A percentile compares a stretch with the other conserved stretches of the same genome.
These are phyloP conservation scores for Symbiodinium pilosum DNA, from an alignment of 73 alveolate species.

Conservation along the genomic window DNA sequence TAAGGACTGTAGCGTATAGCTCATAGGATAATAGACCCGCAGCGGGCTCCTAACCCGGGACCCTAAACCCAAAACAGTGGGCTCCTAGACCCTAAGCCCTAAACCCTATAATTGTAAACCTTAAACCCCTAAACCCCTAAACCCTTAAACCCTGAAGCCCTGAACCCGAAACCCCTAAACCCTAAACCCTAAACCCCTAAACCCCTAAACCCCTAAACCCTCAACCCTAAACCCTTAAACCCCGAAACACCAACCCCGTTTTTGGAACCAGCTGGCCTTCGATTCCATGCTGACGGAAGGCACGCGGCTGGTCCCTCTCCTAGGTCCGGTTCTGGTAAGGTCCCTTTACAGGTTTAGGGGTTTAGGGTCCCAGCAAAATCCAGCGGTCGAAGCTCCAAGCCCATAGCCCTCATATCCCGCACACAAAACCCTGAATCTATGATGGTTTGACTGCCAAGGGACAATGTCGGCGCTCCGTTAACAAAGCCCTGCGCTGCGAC, in stretches of 20 bases:
- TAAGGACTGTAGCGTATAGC: no score
- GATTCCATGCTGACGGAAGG: slow-evolving; percentile 7
- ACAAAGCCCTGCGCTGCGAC: not conserved
- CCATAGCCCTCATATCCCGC: no score
- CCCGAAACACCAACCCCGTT: not conserved
- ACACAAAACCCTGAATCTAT: no score
- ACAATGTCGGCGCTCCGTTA: not conserved
- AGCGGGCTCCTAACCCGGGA: not conserved
- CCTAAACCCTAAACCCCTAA: not conserved
- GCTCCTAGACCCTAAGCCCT: not conserved
- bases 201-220: not conserved
- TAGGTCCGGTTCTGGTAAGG: no score
- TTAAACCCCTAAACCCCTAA: not conserved
- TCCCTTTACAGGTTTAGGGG: not conserved
- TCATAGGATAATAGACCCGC: no score
- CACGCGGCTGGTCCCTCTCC: not conserved
- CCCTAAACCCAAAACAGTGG: not conserved
- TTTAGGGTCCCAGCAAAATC: not conserved
- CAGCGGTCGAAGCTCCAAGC: no score
- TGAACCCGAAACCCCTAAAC: not conserved
- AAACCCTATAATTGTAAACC: not conserved
- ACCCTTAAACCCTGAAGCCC: not conserved
- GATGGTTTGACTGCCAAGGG: no score
- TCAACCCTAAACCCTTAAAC: not conserved
- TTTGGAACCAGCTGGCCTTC: not conserved